Conservation (phyloP, 1,284 basidiomycete species). For the Trichosporon coremiiforme region DNA sequence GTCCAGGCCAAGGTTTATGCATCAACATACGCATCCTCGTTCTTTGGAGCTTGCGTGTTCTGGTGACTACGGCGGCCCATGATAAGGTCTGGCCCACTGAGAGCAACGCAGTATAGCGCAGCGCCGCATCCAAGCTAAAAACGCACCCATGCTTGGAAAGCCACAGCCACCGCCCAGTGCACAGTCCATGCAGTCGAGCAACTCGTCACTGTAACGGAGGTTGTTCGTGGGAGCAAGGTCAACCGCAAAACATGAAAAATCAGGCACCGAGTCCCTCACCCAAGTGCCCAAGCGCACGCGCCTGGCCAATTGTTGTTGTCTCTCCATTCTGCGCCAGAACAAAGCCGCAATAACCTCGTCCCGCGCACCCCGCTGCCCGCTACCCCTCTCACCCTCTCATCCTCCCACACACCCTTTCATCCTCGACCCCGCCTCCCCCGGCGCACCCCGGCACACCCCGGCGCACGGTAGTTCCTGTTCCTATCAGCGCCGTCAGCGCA, state of each 20-base stretch:
- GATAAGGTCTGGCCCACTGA: not conserved
- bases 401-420: not conserved
- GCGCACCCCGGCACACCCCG: not conserved
- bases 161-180: not conserved
- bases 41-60: not conserved
- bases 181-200: not conserved
- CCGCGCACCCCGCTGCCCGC: constrained; percentile 7
- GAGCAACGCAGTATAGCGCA: not conserved
- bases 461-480: not conserved
- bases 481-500: not conserved
- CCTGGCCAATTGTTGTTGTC: constrained; percentile 13
- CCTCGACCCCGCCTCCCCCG: not conserved
- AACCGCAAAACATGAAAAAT: not conserved
- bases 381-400: not conserved
- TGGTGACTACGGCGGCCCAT: not conserved
- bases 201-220: not conserved
- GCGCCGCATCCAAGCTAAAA: not conserved
- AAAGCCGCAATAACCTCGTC: constrained; percentile 9
- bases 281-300: not conserved
- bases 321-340: not conserved
- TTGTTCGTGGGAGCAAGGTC: not conserved
- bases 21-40: constrained; percentile 12
- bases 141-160: not conserved
- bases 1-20: constrained; percentile 1
- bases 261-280: not conserved